These are phyloP conservation scores for Kwoniella botswanensis DNA, from an alignment of 768 basidiomycete species.

Conservation along the genomic window DNA sequence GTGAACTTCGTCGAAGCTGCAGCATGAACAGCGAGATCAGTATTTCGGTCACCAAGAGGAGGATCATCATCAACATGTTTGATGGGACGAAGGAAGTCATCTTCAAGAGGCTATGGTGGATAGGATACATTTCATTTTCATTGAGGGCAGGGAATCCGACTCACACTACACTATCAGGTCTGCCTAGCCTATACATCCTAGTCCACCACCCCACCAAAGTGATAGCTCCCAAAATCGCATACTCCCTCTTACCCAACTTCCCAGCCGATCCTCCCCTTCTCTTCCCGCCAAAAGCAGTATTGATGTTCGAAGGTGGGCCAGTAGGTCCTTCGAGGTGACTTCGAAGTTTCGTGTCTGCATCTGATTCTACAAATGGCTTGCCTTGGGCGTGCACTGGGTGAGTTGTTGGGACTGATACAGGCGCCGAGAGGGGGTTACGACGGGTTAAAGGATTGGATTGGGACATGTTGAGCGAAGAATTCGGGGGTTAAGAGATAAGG, in stretches of 20 bases:
- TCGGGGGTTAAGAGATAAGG: neutral
- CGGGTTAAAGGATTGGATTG: constrained; percentile 13
- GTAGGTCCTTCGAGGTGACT: constrained; percentile 15
- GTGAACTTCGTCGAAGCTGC: constrained; percentile 96
- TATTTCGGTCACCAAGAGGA: no score
- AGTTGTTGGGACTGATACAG: constrained; percentile 3
- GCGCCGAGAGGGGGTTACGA: constrained; percentile 13
- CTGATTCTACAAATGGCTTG: constrained; percentile 29
- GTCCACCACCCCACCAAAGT: constrained; percentile 72
- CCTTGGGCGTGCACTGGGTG: constrained; percentile 10
- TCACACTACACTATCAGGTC: constrained; percentile 90
- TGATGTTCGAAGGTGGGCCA: neutral
- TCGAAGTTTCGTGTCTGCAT: constrained; percentile 41
- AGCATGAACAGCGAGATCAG: constrained; percentile 6
- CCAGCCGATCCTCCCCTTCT: constrained; percentile 19
- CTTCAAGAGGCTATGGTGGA: neutral
- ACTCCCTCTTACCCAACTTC: constrained; percentile 43
- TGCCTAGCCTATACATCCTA: constrained; percentile 81
- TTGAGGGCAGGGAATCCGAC: constrained; percentile 53
- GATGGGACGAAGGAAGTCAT: no score
- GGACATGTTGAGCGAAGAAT: neutral
- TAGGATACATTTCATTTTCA: constrained; percentile 11
- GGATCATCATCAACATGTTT: neutral
- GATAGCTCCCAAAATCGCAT: constrained; percentile 35
- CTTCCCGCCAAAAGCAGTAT: constrained; percentile 33